phyloP scores from a whole-genome alignment of 2,329 filamentous ascomycete species.

The Exophiala viscosa region DNA sequence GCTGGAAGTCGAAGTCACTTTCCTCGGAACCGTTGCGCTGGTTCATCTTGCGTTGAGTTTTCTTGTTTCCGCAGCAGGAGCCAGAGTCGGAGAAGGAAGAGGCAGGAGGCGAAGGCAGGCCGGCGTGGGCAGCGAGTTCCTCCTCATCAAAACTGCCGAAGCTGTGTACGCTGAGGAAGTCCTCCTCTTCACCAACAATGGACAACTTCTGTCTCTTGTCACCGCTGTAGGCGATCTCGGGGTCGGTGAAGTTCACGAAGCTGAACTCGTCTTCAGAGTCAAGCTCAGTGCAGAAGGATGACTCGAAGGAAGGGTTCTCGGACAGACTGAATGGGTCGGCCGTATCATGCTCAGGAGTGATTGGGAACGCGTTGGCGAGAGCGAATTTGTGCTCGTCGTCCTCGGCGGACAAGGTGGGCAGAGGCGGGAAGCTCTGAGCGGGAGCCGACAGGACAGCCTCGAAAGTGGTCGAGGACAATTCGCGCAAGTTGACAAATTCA shows the following conservation, averaged over 20 bases:
- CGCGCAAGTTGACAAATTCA: constrained; percentile 87
- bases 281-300: constrained; percentile 68
- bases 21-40: constrained; percentile 31
- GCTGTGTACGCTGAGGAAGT: constrained; percentile 71
- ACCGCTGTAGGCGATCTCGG: constrained; percentile 57
- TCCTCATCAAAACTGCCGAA: constrained; percentile 72
- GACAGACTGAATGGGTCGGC: constrained; percentile 27
- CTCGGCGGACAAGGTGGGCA: constrained; percentile 60
- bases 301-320: constrained; percentile 66
- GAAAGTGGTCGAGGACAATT: constrained; percentile 68
- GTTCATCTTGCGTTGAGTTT: constrained; percentile 37
- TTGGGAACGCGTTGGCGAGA: constrained; percentile 44
- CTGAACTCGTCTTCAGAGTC: constrained; percentile 89
- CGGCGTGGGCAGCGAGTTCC: constrained; percentile 57
- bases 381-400: constrained; percentile 58
- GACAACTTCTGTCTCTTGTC: constrained; percentile 68
- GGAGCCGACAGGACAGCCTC: constrained; percentile 39
- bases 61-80: constrained; percentile 41
- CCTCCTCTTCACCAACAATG: constrained; percentile 63
- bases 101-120: constrained; percentile 61
- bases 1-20: constrained; percentile 32
- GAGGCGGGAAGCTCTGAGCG: constrained; percentile 54
- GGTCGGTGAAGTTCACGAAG: constrained; percentile 65
- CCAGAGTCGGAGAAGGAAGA: constrained; percentile 54
- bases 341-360: constrained; percentile 38